Base-by-base conservation (phyloP, 208 protist genomes). In the Acanthamoeba royreba region DNA sequence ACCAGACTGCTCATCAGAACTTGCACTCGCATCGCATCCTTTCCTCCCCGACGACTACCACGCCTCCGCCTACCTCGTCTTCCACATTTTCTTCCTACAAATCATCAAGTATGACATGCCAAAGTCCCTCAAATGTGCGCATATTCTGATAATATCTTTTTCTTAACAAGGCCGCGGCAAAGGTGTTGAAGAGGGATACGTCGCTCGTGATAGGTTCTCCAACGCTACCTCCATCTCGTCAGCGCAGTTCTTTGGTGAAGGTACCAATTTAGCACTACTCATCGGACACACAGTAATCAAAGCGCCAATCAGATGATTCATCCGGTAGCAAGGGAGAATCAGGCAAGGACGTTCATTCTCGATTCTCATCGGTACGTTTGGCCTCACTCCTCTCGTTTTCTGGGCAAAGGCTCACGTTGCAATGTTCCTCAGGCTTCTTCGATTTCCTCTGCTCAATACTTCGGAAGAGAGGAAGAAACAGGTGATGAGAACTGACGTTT, bases 241-340 rank as follows among this genome's bases (percentile, higher is more conserved):
- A 7, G 46, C 81, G 42, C 81, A 89, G 81, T 89, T 89, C 81
- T 89, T 89, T 66, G 81, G 81, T 15, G 81, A 89, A 2, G 81
- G 53, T 58, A 83, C 35, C 8, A 5, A 8, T 28, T n/a, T n/a
- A n/a, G n/a, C n/a, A 19, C 9, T 19, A 55, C 28, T 9, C 4
- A n/a, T 38, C 28, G 22, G 5, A 25, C 58, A 35, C 58, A 69
- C 1, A 22, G 25, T 35, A 40, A 9, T 38, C 61, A 17, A 11
- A 40, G 28, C 8, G n/a, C 69, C 58, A 31, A 79, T 0, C 66
- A 83, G 72, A 83, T 19, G 72, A 83, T 1, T 83, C 72, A 4
- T 7, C 43, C 22, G 58, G 25, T 40, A 38, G 46, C n/a, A 66
- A 19, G 35, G 66, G 38, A 13, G 81, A 66, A 2, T 69, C 49